These are phyloP conservation scores for Limnanthes douglasii DNA, from an alignment of 345 rosid species.

Conservation along the genomic window DNA sequence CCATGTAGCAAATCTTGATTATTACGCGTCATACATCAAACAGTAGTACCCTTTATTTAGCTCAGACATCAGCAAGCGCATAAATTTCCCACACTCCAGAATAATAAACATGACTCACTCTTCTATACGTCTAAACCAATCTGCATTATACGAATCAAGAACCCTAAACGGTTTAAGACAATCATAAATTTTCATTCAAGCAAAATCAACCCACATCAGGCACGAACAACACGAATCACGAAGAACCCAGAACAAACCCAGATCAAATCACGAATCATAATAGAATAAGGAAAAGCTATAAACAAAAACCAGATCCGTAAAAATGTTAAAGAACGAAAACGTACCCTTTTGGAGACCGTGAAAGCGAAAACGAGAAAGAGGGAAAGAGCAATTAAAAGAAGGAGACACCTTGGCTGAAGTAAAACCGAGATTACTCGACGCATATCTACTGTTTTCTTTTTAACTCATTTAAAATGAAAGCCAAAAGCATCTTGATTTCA, in stretches of 20 bases:
- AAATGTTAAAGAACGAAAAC: constrained; percentile 2
- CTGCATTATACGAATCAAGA: too few relatives aligned
- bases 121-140: too few relatives aligned
- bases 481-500: not conserved
- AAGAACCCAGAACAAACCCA: constrained; percentile 12
- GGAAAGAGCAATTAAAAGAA: constrained; percentile 26
- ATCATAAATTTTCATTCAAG: not conserved
- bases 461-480: not conserved
- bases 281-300: too few relatives aligned
- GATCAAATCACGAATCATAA: not conserved
- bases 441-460: constrained; percentile 14
- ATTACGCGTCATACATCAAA: too few relatives aligned
- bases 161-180: constrained; percentile 2
- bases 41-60: too few relatives aligned
- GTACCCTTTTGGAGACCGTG: constrained; percentile 26
- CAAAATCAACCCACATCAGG: not conserved
- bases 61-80: too few relatives aligned
- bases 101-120: too few relatives aligned
- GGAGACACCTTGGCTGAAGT: constrained; percentile 44
- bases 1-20: too few relatives aligned
- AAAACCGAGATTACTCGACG: constrained; percentile 49
- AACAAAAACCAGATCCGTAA: too few relatives aligned
- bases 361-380: constrained; percentile 43
- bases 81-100: too few relatives aligned
- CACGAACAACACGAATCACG: not conserved